phyloP scores from a whole-genome alignment of 768 basidiomycete species.

The Boletus coccyginus region DNA sequence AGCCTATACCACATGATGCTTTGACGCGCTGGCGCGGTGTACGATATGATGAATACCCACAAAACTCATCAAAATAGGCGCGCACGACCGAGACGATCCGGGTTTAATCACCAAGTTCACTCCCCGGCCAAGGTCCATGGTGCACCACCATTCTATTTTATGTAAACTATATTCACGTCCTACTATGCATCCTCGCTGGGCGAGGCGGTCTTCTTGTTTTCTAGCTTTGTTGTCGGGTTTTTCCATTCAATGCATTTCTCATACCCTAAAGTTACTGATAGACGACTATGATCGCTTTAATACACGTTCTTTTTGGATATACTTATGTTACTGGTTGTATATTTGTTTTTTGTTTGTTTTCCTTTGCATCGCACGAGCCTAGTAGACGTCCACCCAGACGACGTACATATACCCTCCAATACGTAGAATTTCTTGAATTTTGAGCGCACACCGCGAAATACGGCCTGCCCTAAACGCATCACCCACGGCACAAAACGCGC shows the following conservation, averaged over 20 bases:
- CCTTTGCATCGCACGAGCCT: neutral
- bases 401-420: neutral
- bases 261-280: neutral
- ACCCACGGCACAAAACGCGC: rapidly evolving
- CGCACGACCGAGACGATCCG: neutral
- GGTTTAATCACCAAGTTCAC: neutral
- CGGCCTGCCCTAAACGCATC: constrained; percentile 23
- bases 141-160: neutral
- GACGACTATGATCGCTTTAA: constrained; percentile 19
- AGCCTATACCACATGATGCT: neutral
- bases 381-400: neutral
- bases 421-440: neutral
- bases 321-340: constrained; percentile 1
- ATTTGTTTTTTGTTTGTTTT: too few species aligned
- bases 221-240: neutral
- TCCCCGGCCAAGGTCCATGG: neutral
- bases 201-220: neutral
- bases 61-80: neutral
- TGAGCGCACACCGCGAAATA: too few species aligned
- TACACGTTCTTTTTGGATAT: constrained; percentile 20
- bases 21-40: constrained; percentile 20
- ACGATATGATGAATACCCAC: constrained; percentile 16
- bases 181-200: constrained; percentile 5
- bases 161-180: neutral
- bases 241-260: neutral